phyloP scores from a whole-genome alignment of 768 basidiomycete genomes.

The Amanita jacksonii region DNA sequence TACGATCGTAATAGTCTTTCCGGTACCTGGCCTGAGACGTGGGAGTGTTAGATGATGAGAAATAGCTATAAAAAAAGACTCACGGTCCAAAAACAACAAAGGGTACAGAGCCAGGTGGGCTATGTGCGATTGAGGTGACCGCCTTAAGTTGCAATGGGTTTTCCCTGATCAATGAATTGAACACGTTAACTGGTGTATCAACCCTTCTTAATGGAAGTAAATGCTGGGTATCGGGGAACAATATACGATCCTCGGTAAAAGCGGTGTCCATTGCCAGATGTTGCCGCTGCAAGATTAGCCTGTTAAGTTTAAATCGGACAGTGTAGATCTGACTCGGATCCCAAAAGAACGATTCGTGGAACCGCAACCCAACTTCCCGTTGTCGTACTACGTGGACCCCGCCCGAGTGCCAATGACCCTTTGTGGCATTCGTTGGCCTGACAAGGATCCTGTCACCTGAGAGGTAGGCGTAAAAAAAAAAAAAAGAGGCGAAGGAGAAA shows the following conservation, averaged over 20 bases:
- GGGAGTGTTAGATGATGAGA: no score
- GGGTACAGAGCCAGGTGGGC: slow-evolving; percentile 36
- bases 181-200: slow-evolving; percentile 16
- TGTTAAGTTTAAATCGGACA: slow-evolving; percentile 49
- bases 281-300: slow-evolving; percentile 45
- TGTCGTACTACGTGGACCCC: slow-evolving; percentile 43
- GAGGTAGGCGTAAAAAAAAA: not conserved
- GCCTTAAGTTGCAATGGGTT: slow-evolving; percentile 43
- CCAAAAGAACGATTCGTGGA: slow-evolving; percentile 35
- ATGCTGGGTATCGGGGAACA: slow-evolving; percentile 37
- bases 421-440: slow-evolving; percentile 25
- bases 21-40: slow-evolving; percentile 57
- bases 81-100: slow-evolving; percentile 59
- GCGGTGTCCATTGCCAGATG: slow-evolving; percentile 45
- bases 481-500: not conserved
- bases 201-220: slow-evolving; percentile 10
- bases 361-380: slow-evolving; percentile 41
- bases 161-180: slow-evolving; percentile 32
- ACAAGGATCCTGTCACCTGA: slow-evolving; percentile 48
- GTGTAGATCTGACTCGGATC: slow-evolving; percentile 29
- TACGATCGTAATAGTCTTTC: slow-evolving; percentile 56
- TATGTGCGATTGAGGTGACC: slow-evolving; percentile 35
- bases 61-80: slow-evolving; percentile 15
- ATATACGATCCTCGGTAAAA: slow-evolving; percentile 33
- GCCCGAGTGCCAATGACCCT: slow-evolving; percentile 49